These are phyloP conservation scores for Xylariaceae sp. DNA, from an alignment of 2,329 filamentous ascomycete genomes.

Conservation along the genomic window DNA sequence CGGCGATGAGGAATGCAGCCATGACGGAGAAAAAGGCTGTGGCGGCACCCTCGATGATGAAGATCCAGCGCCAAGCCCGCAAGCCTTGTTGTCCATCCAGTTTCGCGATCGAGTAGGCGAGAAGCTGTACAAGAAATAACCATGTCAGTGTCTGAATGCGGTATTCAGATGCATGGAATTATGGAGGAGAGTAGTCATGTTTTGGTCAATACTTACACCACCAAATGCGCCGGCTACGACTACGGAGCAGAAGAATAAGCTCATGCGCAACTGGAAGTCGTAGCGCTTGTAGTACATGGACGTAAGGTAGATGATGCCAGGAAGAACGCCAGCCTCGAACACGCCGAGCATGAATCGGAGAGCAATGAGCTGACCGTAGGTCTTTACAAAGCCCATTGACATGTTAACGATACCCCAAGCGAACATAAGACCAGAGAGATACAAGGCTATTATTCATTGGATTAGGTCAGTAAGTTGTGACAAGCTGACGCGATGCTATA, in stretches of 20 bases:
- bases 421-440: conserved; percentile 37
- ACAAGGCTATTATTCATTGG: conserved; percentile 19
- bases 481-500: not conserved
- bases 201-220: conserved; percentile 30
- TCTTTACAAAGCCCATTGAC: conserved; percentile 42
- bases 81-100: conserved; percentile 41
- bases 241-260: conserved; percentile 40
- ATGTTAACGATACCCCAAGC: conserved; percentile 44
- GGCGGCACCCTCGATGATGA: conserved; percentile 38
- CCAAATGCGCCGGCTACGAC: conserved; percentile 40
- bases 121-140: conserved; percentile 28
- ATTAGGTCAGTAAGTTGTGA: not conserved
- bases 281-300: conserved; percentile 46
- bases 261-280: conserved; percentile 44
- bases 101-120: conserved; percentile 44
- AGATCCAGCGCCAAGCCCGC: conserved; percentile 46
- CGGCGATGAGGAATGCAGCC: conserved; percentile 42
- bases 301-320: conserved; percentile 42
- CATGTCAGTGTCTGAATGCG: not conserved
- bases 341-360: conserved; percentile 42
- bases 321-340: conserved; percentile 44
- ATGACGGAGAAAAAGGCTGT: conserved; percentile 33
- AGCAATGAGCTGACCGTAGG: conserved; percentile 36
- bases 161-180: not conserved
- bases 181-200: not conserved